Evolutionary conservation across 164 flowering plant species (phyloP).

Genomic region (Litsea cubeba): DNA sequence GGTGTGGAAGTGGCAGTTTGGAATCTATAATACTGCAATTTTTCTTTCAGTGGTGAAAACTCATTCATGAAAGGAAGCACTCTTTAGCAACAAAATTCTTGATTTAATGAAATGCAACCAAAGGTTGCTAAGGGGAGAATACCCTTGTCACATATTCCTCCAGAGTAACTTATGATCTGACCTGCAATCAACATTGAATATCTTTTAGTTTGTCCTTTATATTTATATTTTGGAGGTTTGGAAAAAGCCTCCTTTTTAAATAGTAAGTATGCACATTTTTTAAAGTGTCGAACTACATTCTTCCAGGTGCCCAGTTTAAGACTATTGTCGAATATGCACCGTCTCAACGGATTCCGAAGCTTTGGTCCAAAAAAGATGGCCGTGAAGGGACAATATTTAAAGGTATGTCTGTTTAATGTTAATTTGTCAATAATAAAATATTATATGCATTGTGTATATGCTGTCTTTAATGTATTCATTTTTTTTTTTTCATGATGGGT

Average conservation of each 20-base stretch:
- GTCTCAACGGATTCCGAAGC: conserved; percentile 80
- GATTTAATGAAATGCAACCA: not conserved
- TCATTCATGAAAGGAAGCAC: not conserved
- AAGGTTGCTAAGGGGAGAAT: not conserved
- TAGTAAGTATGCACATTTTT: not conserved
- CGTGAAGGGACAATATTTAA: conserved; percentile 83
- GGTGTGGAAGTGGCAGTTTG: not conserved
- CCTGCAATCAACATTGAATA: not conserved
- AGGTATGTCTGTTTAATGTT: conserved; percentile 36
- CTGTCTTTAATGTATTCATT: not conserved
- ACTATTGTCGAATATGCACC: conserved; percentile 86
- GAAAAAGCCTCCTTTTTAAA: not conserved
- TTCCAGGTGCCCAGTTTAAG: conserved; percentile 66
- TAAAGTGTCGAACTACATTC: not conserved
- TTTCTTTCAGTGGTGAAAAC: not conserved
- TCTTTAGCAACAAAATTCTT: not conserved
- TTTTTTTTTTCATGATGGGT: not conserved
- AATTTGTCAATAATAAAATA: not conserved
- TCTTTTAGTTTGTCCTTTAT: no score
- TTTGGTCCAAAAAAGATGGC: conserved; percentile 71
- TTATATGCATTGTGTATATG: not conserved
- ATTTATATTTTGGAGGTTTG: no score
- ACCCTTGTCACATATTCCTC: not conserved
- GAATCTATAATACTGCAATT: not conserved
- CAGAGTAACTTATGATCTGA: not conserved